phyloP scores from a whole-genome alignment of 1,284 basidiomycete species.

The Gastroboletus turbinatus region DNA sequence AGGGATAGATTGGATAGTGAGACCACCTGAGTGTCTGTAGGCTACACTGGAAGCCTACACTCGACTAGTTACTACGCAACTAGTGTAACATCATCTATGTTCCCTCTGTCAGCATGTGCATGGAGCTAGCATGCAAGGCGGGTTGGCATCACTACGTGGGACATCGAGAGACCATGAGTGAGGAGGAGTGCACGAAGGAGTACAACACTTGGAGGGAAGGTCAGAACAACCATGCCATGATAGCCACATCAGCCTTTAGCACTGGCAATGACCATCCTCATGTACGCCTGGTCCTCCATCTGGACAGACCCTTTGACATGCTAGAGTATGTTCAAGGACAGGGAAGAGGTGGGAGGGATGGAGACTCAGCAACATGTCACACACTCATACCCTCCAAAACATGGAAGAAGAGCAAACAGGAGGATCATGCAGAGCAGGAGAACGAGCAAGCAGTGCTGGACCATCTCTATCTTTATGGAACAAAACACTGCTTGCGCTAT shows the following conservation, averaged over 20 bases:
- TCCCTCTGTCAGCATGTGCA: no score
- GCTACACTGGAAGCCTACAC: no score
- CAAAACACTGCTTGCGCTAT: constrained; percentile 4
- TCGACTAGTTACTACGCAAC: no score
- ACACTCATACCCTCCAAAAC: no score
- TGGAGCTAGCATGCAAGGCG: no score
- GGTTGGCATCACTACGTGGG: neutral
- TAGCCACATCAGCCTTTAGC: neutral
- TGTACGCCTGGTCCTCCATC: neutral
- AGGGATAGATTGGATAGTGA: no score
- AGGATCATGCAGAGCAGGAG: neutral
- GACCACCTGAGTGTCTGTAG: no score
- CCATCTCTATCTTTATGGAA: neutral
- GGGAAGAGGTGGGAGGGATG: constrained; percentile 3
- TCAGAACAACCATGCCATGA: neutral
- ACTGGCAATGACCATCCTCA: constrained; percentile 10
- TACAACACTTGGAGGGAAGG: no score
- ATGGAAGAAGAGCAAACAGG: neutral
- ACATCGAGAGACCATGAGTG: neutral
- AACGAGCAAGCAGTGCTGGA: neutral
- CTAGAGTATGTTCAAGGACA: constrained; percentile 11
- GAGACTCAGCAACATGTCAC: accelerated
- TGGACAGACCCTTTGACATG: constrained; percentile 8
- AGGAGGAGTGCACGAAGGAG: accelerated
- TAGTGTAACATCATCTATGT: no score